These are phyloP conservation scores for Boletus vinaceobasis DNA, from an alignment of 768 basidiomycete genomes.

Conservation along the genomic window DNA sequence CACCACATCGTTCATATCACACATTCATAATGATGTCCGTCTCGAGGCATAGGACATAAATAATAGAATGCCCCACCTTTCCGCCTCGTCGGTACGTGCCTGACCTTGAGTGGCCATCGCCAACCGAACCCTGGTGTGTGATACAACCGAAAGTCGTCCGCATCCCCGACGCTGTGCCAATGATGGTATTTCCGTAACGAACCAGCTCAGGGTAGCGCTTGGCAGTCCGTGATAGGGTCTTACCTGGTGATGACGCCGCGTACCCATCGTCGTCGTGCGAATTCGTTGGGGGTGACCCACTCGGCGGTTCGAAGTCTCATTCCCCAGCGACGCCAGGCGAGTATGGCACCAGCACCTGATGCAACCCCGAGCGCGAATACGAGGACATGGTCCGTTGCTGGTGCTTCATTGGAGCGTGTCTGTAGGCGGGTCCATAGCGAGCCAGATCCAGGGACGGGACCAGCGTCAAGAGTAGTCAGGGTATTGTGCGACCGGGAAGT, in stretches of 20 bases:
- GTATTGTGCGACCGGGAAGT: background rate
- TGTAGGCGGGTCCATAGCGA: background rate
- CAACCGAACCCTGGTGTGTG: constrained; percentile 82
- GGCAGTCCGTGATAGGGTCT: constrained; percentile 11
- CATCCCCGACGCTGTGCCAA: constrained; percentile 68
- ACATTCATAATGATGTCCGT: background rate
- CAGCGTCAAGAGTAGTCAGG: background rate
- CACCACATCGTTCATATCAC: background rate
- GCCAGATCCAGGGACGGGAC: background rate
- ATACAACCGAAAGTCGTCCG: constrained; percentile 81
- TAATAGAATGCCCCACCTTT: constrained; percentile 44
- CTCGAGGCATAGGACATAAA: background rate
- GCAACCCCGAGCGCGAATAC: constrained; percentile 15
- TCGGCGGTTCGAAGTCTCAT: constrained; percentile 61
- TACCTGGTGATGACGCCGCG: constrained; percentile 81
- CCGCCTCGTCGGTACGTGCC: constrained; percentile 52
- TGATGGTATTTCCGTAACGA: background rate
- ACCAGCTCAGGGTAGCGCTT: background rate
- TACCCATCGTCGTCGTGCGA: constrained; percentile 62
- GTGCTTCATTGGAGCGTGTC: background rate
- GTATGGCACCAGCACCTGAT: constrained; percentile 6
- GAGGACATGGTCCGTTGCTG: background rate
- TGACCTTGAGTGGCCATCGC: constrained; percentile 68
- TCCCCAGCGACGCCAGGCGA: constrained; percentile 50
- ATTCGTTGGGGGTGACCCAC: constrained; percentile 63